These are phyloP conservation scores for Suhomyces prunicola DNA, from an alignment of 805 yeast genomes.

Conservation along the genomic window DNA sequence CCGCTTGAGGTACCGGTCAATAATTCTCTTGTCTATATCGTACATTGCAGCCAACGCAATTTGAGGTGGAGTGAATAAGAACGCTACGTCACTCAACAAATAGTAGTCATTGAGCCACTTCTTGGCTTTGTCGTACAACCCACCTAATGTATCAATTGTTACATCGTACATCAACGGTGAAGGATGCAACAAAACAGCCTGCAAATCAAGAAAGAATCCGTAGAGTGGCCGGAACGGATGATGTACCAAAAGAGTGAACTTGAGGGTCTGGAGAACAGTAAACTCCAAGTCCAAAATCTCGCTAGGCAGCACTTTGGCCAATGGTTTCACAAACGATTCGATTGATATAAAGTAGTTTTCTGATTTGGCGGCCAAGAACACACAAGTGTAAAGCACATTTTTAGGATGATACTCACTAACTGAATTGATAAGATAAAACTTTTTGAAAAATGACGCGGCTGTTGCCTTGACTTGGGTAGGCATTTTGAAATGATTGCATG, in stretches of 20 bases:
- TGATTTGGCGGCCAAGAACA: conserved; percentile 88
- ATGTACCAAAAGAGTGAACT: conserved; percentile 80
- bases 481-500: conserved; percentile 71
- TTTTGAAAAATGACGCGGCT: conserved; percentile 75
- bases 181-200: conserved; percentile 48
- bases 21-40: conserved; percentile 58
- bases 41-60: conserved; percentile 86
- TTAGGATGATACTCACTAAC: conserved; percentile 90
- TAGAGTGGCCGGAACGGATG: conserved; percentile 89
- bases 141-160: conserved; percentile 53
- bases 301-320: conserved; percentile 63
- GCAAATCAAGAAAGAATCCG: conserved; percentile 92
- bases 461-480: conserved; percentile 90
- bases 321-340: conserved; percentile 68
- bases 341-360: conserved; percentile 89
- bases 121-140: conserved; percentile 68
- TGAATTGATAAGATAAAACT: conserved; percentile 75
- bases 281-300: conserved; percentile 80
- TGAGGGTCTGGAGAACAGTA: conserved; percentile 63
- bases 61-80: conserved; percentile 89
- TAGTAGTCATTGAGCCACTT: conserved; percentile 63
- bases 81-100: conserved; percentile 66
- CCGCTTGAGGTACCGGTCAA: conserved; percentile 62
- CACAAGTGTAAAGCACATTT: conserved; percentile 63
- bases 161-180: conserved; percentile 45